A percentile compares a stretch with the other conserved stretches of the same genome.
phyloP scores from a whole-genome alignment of 345 rosid genomes.

The Lagerstroemia speciosa region DNA sequence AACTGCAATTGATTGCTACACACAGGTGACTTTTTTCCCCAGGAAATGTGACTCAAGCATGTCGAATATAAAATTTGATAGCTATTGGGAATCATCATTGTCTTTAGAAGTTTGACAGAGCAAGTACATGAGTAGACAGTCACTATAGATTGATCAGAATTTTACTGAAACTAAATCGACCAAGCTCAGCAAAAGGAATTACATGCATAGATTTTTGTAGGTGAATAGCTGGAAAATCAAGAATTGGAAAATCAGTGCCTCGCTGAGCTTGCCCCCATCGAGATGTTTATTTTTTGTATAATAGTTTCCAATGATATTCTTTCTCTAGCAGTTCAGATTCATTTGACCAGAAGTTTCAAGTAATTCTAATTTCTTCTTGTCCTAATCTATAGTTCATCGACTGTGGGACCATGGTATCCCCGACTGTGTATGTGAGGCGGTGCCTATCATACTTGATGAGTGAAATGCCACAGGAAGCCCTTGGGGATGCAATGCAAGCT shows the following conservation, averaged over 20 bases:
- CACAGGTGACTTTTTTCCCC: slow-evolving; percentile 37
- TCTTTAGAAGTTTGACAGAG: too few relatives aligned
- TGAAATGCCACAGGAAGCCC: slow-evolving; percentile 68
- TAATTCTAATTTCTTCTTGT: too few relatives aligned
- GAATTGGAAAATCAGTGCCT: too few relatives aligned
- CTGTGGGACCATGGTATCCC: slow-evolving; percentile 87
- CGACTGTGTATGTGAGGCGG: slow-evolving; percentile 76
- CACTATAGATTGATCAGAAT: too few relatives aligned
- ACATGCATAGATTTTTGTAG: too few relatives aligned
- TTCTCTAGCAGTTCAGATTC: neutral
- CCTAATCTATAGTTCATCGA: slow-evolving; percentile 53
- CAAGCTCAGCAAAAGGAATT: too few relatives aligned
- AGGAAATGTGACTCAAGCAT: neutral
- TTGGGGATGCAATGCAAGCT: slow-evolving; percentile 86
- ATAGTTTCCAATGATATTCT: neutral
- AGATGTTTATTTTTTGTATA: neutral
- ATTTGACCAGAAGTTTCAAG: neutral
- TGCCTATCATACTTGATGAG: slow-evolving; percentile 75
- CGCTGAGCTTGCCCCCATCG: too few relatives aligned
- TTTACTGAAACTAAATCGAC: too few relatives aligned
- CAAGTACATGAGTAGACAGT: too few relatives aligned
- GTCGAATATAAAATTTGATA: too few relatives aligned
- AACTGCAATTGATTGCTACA: slow-evolving; percentile 64
- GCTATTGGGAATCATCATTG: too few relatives aligned
- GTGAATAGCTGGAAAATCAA: too few relatives aligned